phyloP scores from a whole-genome alignment of 257 asterid genomes.

The Fraxinus pennsylvanica region DNA sequence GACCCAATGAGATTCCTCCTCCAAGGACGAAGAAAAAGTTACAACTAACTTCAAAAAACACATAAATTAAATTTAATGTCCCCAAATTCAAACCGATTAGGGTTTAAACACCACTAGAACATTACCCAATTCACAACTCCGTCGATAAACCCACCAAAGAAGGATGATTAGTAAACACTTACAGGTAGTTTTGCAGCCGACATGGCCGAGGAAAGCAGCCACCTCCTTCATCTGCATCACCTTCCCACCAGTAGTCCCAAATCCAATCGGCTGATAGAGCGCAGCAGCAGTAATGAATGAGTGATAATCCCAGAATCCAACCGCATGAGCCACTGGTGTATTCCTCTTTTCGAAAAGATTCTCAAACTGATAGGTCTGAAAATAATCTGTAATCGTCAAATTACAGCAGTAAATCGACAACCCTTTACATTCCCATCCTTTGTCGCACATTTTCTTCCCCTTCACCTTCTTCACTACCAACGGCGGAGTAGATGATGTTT shows the following conservation, averaged over 20 bases:
- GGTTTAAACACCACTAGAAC: neutral
- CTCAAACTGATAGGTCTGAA: slow-evolving; percentile 76
- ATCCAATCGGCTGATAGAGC: slow-evolving; percentile 68
- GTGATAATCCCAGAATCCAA: slow-evolving; percentile 74
- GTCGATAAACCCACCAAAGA: neutral
- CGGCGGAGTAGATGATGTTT: slow-evolving; percentile 27
- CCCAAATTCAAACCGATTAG: neutral
- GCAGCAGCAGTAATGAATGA: slow-evolving; percentile 79
- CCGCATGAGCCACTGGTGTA: slow-evolving; percentile 71
- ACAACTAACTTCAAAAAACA: neutral
- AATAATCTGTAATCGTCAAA: slow-evolving; percentile 66
- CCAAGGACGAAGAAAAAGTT: neutral
- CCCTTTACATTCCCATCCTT: slow-evolving; percentile 72
- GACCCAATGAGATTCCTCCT: neutral
- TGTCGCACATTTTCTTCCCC: slow-evolving; percentile 64
- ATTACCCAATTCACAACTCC: neutral
- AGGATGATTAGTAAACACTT: slow-evolving; percentile 28
- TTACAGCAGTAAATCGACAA: slow-evolving; percentile 71
- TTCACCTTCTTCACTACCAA: slow-evolving; percentile 50
- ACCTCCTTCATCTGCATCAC: slow-evolving; percentile 70
- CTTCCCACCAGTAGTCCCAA: slow-evolving; percentile 82
- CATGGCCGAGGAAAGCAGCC: slow-evolving; percentile 82
- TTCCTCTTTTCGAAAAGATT: slow-evolving; percentile 71
- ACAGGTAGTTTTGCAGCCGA: slow-evolving; percentile 81
- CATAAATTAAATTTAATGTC: neutral